These are phyloP conservation scores for Aspergillus ruber DNA, from an alignment of 2,329 filamentous ascomycete species.

Conservation along the genomic window DNA sequence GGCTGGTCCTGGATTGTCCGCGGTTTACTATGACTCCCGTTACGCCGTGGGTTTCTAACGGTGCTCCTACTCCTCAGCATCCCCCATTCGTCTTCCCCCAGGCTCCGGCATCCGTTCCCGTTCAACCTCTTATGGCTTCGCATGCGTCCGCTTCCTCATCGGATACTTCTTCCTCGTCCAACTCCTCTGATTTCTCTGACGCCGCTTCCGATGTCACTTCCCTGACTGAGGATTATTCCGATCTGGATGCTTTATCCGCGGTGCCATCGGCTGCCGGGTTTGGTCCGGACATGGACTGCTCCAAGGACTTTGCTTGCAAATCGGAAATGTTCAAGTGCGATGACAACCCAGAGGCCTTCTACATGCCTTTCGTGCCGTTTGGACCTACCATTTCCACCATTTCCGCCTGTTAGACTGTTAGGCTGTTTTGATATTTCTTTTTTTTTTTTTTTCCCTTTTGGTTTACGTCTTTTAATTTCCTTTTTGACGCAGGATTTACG, in stretches of 20 bases:
- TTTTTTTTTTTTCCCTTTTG: not conserved
- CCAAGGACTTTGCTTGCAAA: constrained; percentile 24
- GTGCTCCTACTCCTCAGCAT: constrained; percentile 9
- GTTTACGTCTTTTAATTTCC: constrained; percentile 4
- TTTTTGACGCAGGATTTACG: constrained; percentile 2
- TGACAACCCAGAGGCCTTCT: constrained; percentile 24
- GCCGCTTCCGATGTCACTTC: constrained; percentile 35
- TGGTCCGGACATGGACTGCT: constrained; percentile 21
- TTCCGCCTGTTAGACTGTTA: constrained; percentile 12
- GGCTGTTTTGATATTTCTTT: no score
- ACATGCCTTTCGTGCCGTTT: constrained; percentile 11
- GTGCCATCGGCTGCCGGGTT: constrained; percentile 30
- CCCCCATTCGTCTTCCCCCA: constrained; percentile 13
- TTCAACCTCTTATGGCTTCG: constrained; percentile 25
- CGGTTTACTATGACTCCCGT: constrained; percentile 54
- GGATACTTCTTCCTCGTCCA: constrained; percentile 29
- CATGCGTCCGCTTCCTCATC: constrained; percentile 33
- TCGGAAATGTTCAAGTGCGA: constrained; percentile 20
- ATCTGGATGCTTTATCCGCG: constrained; percentile 27
- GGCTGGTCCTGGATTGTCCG: constrained; percentile 68
- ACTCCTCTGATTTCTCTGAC: constrained; percentile 33
- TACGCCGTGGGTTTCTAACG: constrained; percentile 32
- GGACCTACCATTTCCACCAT: constrained; percentile 11
- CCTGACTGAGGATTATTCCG: constrained; percentile 32
- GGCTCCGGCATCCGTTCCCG: constrained; percentile 29